Evolutionary conservation across 2,329 filamentous ascomycete genomes (phyloP), one percentile per base, ranked within the genome.

Genomic region (Ceratocystis variospora): DNA sequence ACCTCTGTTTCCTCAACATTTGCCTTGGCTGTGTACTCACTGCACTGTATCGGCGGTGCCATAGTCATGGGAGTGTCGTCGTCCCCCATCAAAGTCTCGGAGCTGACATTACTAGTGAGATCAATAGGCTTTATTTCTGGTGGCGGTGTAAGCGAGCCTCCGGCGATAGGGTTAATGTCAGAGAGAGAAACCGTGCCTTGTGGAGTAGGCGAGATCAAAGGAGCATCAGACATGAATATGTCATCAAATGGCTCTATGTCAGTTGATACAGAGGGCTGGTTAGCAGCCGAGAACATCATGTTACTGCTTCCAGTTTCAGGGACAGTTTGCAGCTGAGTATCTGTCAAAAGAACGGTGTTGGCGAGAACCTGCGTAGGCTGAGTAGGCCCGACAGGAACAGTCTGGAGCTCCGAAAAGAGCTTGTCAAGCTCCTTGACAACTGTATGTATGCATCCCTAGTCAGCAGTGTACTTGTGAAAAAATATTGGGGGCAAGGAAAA

Each of bases 361-460:
- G 91, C 91, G 44, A 96, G 80, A 70, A 90, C 84, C 70, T 88
- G 86, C 2, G 86, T 85, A 1, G 91, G 91, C 55, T 81, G 83
- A 37, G 92, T 84, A 17, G 82, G 86, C 10, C 80, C 76, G 50
- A 80, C 78, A 3, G 82, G 77, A 0, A 87, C 85, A 1, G 79
- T 81, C 68, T 87, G 85, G 72, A 96, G 84, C 67, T 85, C 81
- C 8, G 81, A 74, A 72, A 96, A 96, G 0, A 96, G 77, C 2
- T 76, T 78, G 31, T 81, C 81, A 50, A 96, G 79, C 73, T 92
- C 87, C 66, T 82, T 80, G n/a, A 89, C 83, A 72, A 96, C 89
- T 92, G 10, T 62, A 22, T 92, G 10, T 62, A 22, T 28, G 10
- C 61, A 22, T 28, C 7, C 17, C 28, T 10, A 62, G 59, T 62